These are phyloP conservation scores for Chalaropsis thielavioides DNA, from an alignment of 2,329 filamentous ascomycete genomes.

Conservation along the genomic window DNA sequence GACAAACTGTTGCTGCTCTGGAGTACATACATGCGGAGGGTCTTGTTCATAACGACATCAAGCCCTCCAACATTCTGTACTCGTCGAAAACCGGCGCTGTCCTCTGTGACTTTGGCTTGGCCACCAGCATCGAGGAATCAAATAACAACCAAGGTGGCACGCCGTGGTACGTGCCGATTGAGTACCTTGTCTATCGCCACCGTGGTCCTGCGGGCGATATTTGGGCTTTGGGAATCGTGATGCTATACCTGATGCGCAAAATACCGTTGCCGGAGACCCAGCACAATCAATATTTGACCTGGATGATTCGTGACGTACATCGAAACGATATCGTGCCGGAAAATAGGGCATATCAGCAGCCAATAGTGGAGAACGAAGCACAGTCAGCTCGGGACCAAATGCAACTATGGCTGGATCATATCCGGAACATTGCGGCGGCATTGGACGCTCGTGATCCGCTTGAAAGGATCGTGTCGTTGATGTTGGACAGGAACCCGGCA, in stretches of 20 bases:
- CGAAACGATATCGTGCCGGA: background rate
- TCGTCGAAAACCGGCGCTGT: conserved; percentile 43
- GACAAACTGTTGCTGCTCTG: conserved; percentile 39
- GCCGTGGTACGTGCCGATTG: conserved; percentile 47
- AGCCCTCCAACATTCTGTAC: conserved; percentile 47
- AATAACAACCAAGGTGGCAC: conserved; percentile 38
- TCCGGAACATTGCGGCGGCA: background rate
- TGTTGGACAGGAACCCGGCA: background rate
- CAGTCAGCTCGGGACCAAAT: background rate
- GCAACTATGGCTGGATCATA: background rate
- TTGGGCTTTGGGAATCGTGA: conserved; percentile 45
- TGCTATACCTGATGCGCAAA: conserved; percentile 44
- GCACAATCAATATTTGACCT: conserved; percentile 18
- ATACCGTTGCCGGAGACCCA: conserved; percentile 38
- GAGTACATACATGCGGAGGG: conserved; percentile 40
- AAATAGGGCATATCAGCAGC: background rate
- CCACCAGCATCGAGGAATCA: conserved; percentile 33
- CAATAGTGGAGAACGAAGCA: background rate
- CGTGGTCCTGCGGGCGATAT: conserved; percentile 43
- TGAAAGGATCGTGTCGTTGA: conserved; percentile 6
- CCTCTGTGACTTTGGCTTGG: conserved; percentile 46
- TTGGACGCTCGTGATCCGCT: conserved; percentile 3
- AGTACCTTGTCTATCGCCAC: conserved; percentile 41
- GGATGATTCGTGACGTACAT: conserved; percentile 2
- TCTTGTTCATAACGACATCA: conserved; percentile 48